Percentiles rank a stretch among this genome's conserved stretches.
Evolutionary conservation across 2,329 filamentous ascomycete genomes (phyloP).

Genomic region (Sordariomycetes sp.): DNA sequence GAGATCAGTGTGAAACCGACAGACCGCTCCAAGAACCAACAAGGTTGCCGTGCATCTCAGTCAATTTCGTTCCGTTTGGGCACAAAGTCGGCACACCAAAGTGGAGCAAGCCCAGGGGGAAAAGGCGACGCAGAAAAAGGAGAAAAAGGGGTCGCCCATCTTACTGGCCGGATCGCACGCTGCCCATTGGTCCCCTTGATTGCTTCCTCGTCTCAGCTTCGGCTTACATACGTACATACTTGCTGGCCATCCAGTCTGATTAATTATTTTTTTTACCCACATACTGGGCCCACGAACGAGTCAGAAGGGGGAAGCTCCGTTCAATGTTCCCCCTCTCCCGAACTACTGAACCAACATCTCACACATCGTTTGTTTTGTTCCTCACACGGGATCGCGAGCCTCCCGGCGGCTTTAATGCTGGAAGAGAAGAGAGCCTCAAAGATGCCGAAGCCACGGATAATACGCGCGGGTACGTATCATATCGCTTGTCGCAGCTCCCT

Average conservation of each 20-base stretch:
- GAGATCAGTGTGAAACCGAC: no score
- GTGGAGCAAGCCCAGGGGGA: no score
- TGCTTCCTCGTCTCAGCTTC: background rate
- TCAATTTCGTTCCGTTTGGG: no score
- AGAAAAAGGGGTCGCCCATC: background rate
- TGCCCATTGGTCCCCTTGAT: background rate
- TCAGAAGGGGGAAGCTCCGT: background rate
- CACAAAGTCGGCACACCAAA: no score
- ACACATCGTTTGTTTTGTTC: background rate
- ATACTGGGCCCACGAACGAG: background rate
- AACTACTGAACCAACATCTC: background rate
- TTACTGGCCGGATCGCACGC: background rate
- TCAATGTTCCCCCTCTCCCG: background rate
- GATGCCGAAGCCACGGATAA: slow-evolving; percentile 47
- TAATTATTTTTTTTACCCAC: background rate
- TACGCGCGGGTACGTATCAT: slow-evolving; percentile 47
- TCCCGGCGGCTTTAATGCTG: slow-evolving; percentile 4
- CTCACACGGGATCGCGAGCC: background rate
- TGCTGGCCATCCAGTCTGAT: background rate
- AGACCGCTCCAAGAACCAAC: no score
- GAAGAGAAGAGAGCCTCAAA: slow-evolving; percentile 11
- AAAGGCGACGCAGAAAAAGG: no score
- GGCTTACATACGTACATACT: background rate
- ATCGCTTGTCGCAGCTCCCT: slow-evolving; percentile 11
- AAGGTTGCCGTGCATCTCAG: no score